Evolutionary conservation across 176 grass and related monocot species (phyloP).

Genomic region (Zoysia pacifica): DNA sequence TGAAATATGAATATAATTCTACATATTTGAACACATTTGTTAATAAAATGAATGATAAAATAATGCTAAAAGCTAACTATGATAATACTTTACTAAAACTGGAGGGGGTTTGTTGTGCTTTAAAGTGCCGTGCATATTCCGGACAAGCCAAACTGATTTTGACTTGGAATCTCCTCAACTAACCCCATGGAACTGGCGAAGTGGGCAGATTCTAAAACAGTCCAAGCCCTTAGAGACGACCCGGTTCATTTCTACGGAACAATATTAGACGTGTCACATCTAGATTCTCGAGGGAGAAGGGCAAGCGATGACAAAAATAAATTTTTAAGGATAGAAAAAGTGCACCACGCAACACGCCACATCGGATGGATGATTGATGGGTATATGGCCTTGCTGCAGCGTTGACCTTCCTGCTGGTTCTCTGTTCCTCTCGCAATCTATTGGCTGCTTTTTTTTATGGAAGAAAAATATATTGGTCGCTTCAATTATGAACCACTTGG

Average conservation of each 20-base stretch:
- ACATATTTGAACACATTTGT: too few species aligned
- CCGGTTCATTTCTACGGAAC: slow-evolving; percentile 16
- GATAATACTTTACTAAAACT: too few species aligned
- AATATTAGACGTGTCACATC: slow-evolving; percentile 21
- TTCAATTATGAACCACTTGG: too few species aligned
- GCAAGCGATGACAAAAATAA: not conserved
- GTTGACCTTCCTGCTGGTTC: slow-evolving; percentile 34
- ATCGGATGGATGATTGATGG: not conserved
- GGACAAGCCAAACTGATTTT: not conserved
- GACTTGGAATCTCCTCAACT: slow-evolving; percentile 21
- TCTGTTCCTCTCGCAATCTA: not conserved
- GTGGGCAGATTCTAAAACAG: not conserved
- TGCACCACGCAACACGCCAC: slow-evolving; percentile 18
- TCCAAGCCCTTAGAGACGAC: not conserved
- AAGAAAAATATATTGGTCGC: too few species aligned
- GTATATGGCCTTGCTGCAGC: slow-evolving; percentile 14
- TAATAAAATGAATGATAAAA: too few species aligned
- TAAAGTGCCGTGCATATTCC: not conserved
- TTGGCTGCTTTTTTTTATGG: too few species aligned
- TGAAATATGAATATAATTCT: too few species aligned
- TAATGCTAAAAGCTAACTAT: too few species aligned
- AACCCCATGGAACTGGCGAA: not conserved
- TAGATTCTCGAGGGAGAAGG: not conserved
- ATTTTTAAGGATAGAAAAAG: not conserved
- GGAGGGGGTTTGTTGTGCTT: too few species aligned